phyloP scores from a whole-genome alignment of 306 rosid species.

The Lagenaria siceraria region DNA sequence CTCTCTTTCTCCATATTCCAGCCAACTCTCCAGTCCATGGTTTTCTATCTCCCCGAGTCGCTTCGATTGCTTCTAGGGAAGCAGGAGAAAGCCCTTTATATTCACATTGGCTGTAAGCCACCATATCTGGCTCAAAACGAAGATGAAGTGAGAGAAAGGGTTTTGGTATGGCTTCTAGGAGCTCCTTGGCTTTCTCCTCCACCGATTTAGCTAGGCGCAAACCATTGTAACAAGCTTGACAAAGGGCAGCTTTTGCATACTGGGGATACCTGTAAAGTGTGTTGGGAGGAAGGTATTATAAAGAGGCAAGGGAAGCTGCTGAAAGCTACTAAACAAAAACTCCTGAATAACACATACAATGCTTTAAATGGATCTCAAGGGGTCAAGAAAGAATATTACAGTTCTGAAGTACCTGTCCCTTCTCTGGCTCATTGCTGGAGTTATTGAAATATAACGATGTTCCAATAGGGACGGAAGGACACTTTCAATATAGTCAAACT shows the following conservation, averaged over 20 bases:
- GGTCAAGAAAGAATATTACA: background rate
- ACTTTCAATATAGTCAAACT: slow-evolving; percentile 74
- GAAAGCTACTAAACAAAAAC: background rate
- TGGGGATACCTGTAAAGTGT: slow-evolving; percentile 49
- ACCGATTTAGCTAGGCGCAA: slow-evolving; percentile 57
- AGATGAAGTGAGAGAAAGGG: slow-evolving; percentile 87
- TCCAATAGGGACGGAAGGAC: slow-evolving; percentile 66
- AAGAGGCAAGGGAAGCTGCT: background rate
- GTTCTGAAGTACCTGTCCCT: slow-evolving; percentile 58
- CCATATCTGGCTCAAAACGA: slow-evolving; percentile 94
- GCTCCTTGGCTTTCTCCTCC: slow-evolving; percentile 75
- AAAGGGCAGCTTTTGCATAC: slow-evolving; percentile 79
- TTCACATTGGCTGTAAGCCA: slow-evolving; percentile 85
- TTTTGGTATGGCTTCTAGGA: slow-evolving; percentile 81
- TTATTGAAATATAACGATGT: slow-evolving; percentile 67
- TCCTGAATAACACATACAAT: background rate
- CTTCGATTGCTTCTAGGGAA: slow-evolving; percentile 56
- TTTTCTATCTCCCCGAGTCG: slow-evolving; percentile 55
- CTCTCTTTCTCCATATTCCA: slow-evolving; percentile 61
- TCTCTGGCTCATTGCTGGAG: slow-evolving; percentile 92
- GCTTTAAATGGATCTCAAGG: background rate
- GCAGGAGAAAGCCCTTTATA: slow-evolving; percentile 50
- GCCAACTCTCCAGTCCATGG: slow-evolving; percentile 88
- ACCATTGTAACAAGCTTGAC: slow-evolving; percentile 90
- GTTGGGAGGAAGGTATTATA: background rate